These are phyloP conservation scores for Galerina sulciceps DNA, from an alignment of 768 basidiomycete species.

Conservation along the genomic window DNA sequence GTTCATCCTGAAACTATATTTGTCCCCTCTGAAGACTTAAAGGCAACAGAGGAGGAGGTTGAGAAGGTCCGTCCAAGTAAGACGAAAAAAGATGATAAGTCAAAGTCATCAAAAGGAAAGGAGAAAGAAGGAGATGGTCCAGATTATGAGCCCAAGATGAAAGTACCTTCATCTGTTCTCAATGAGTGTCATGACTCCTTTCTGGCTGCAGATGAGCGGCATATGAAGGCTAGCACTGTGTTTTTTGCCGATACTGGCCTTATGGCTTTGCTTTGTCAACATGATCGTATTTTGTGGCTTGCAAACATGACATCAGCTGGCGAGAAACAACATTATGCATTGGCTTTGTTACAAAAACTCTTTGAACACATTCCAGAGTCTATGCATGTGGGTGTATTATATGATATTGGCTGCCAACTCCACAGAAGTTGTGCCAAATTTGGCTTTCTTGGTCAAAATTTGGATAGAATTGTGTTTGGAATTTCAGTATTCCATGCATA, in stretches of 20 bases:
- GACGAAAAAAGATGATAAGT: background rate
- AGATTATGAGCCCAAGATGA: constrained; percentile 22
- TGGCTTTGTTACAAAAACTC: constrained; percentile 33
- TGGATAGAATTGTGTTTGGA: constrained; percentile 29
- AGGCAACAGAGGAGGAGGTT: background rate
- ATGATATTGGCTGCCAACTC: constrained; percentile 43
- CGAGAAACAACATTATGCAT: constrained; percentile 16
- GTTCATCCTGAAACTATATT: background rate
- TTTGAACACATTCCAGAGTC: constrained; percentile 34
- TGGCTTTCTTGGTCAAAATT: constrained; percentile 26
- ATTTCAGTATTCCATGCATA: constrained; percentile 44
- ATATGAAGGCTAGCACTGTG: constrained; percentile 32
- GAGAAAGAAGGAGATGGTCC: too few species aligned
- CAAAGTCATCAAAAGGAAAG: constrained; percentile 10
- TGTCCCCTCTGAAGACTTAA: background rate
- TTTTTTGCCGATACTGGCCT: constrained; percentile 1
- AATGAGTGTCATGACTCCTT: constrained; percentile 37
- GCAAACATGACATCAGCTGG: too few species aligned
- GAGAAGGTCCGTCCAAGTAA: background rate
- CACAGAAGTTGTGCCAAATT: constrained; percentile 28
- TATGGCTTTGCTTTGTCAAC: constrained; percentile 20
- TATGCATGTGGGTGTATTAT: constrained; percentile 28
- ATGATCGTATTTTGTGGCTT: too few species aligned
- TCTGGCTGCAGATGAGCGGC: constrained; percentile 28
- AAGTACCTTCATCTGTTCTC: constrained; percentile 31